These are phyloP conservation scores for Candida sanyaensis DNA, from an alignment of 1,139 yeast genomes.

Conservation along the genomic window DNA sequence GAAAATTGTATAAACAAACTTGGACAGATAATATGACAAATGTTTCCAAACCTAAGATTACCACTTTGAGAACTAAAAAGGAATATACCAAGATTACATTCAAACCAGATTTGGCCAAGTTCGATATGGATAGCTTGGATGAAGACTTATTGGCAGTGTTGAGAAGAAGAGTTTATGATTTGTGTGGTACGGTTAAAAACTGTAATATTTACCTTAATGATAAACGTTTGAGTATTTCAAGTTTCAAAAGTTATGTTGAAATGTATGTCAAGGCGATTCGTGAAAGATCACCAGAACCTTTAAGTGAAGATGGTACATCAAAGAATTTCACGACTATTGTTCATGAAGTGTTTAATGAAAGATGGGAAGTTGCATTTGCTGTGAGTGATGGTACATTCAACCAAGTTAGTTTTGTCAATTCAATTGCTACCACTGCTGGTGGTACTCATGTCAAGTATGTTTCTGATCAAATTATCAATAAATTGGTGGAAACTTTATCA, in stretches of 20 bases:
- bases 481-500: conserved; percentile 60
- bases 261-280: conserved; percentile 77
- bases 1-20: conserved; percentile 69
- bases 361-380: conserved; percentile 98
- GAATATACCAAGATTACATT: conserved; percentile 90
- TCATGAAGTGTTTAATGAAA: conserved; percentile 66
- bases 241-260: conserved; percentile 86
- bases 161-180: conserved; percentile 91
- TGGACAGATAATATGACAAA: conserved; percentile 89
- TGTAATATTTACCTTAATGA: conserved; percentile 81
- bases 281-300: conserved; percentile 34
- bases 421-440: conserved; percentile 96
- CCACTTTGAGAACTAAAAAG: conserved; percentile 55
- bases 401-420: conserved; percentile 95
- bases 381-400: conserved; percentile 86
- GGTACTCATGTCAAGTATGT: conserved; percentile 94
- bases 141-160: conserved; percentile 81
- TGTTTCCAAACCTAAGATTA: conserved; percentile 75
- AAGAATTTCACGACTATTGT: conserved; percentile 58
- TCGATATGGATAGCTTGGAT: conserved; percentile 81
- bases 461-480: conserved; percentile 79
- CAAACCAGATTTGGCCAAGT: conserved; percentile 83
- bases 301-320: conserved; percentile 22
- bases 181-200: conserved; percentile 93
- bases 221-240: conserved; percentile 63